A percentile compares a stretch with the other conserved stretches of the same genome.
phyloP scores from a whole-genome alignment of 768 basidiomycete species.

The Clathrus columnatus region DNA sequence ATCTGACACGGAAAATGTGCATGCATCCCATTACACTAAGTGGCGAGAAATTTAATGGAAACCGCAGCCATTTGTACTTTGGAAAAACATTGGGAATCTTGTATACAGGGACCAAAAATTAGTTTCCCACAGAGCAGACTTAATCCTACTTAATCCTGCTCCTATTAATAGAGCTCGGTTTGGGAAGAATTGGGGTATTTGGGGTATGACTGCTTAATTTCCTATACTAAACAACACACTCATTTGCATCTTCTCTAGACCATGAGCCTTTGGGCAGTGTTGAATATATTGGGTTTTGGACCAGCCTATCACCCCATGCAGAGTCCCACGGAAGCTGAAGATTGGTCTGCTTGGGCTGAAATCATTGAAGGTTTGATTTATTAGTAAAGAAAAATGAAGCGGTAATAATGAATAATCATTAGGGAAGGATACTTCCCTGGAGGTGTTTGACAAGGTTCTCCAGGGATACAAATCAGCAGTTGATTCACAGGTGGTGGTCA shows the following conservation, averaged over 20 bases:
- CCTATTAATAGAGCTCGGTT: neutral
- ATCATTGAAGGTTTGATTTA: neutral
- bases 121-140: no score
- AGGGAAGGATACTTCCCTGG: neutral
- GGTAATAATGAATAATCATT: neutral
- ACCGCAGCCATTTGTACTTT: no score
- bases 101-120: no score
- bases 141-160: neutral
- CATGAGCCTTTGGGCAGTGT: neutral
- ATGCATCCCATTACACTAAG: no score
- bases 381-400: neutral
- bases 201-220: neutral
- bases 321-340: neutral
- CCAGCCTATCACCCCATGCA: neutral
- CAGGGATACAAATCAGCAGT: neutral
- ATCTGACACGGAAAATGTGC: no score
- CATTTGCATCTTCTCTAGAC: neutral
- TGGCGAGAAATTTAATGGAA: no score
- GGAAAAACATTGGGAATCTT: no score
- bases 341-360: neutral
- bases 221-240: neutral
- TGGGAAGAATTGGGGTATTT: neutral
- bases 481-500: slow-evolving; percentile 1
- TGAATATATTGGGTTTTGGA: slow-evolving; percentile 1
- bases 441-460: neutral